Base-by-base conservation (phyloP, 768 basidiomycete genomes). In the Sporobolomyces pararoseus region DNA sequence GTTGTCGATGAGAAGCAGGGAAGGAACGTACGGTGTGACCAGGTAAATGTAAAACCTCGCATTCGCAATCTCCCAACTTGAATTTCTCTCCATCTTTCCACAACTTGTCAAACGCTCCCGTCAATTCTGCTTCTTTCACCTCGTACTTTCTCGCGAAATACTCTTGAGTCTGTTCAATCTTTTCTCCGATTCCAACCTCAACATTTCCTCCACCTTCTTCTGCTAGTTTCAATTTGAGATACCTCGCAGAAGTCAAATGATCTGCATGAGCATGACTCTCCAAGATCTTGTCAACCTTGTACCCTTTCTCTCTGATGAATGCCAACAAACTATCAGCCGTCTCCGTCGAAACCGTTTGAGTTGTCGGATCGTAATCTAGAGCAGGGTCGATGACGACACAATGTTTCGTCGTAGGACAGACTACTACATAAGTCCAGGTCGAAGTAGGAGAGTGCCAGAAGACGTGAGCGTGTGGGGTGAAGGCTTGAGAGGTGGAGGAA, bases 241-340 rank as follows among this genome's bases (percentile, higher is more conserved):
- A 65, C 55, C 16, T 17, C 7, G 75, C 73, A 0, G 71, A 72
- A 7, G 73, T 75, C 17, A 77, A 54, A 55, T 78, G 77, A 59
- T 78, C 77, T 5, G 77, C 77, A 55, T 78, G 77, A 2, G 76
- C 76, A 54, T 78, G 77, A 21, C 75, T 78, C 67, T 78, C 77
- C n/a, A 77, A 47, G 27, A 78, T 68, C 13, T 68, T 61, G 1
- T 51, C 59, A 19, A 78, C 66, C 17, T 2, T 44, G 46, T 71
- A 68, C 0, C 58, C 72, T n/a, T 70, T 16, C 3, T 68, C 46
- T 21, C 61, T 27, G 29, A 75, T 49, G 37, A 77, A 78, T 17
- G 51, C 69, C 23, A 69, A 27, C 3, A 78, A 50, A 0, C 66
- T 73, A 29, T 70, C 66, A 5, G 72, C 75, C n/a, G 73, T 65